Conservation (phyloP, 2,329 filamentous ascomycete genomes). For the Truncatella angustata region DNA sequence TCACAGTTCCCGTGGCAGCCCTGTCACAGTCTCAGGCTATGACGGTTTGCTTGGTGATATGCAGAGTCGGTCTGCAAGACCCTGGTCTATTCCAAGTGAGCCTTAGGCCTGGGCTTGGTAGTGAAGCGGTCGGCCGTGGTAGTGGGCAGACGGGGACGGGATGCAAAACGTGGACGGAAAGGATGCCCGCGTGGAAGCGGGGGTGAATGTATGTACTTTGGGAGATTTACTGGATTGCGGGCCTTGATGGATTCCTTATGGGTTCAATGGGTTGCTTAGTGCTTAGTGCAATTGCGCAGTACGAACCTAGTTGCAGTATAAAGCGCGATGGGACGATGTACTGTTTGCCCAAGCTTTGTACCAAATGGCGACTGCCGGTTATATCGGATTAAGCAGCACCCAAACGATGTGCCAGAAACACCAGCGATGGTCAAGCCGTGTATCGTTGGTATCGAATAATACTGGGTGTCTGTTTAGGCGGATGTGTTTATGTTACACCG, state of each 20-base stretch:
- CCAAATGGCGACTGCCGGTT: too few relatives aligned
- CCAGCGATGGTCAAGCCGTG: too few relatives aligned
- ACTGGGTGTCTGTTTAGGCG: not conserved
- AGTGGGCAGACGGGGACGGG: slow-evolving; percentile 10
- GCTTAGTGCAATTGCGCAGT: slow-evolving; percentile 24
- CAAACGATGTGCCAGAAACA: too few relatives aligned
- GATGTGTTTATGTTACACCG: slow-evolving; percentile 8
- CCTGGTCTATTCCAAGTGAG: slow-evolving; percentile 5
- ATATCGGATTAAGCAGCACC: too few relatives aligned
- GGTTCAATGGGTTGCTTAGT: not conserved
- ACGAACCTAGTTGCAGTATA: slow-evolving; percentile 29
- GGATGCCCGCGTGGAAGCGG: slow-evolving; percentile 12
- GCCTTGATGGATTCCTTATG: slow-evolving; percentile 24
- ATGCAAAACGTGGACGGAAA: slow-evolving; percentile 12
- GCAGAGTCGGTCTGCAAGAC: slow-evolving; percentile 18
- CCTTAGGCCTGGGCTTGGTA: slow-evolving; percentile 11
- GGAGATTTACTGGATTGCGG: slow-evolving; percentile 37
- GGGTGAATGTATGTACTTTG: slow-evolving; percentile 22
- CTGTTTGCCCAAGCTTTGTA: not conserved
- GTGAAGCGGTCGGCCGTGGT: slow-evolving; percentile 13
- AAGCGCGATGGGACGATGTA: not conserved
- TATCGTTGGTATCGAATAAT: not conserved
- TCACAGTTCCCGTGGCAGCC: slow-evolving; percentile 21
- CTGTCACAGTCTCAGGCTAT: slow-evolving; percentile 46
- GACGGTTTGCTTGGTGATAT: slow-evolving; percentile 35